Evolutionary conservation across 106 monocot species (phyloP).

Genomic region (Allium fistulosum): DNA sequence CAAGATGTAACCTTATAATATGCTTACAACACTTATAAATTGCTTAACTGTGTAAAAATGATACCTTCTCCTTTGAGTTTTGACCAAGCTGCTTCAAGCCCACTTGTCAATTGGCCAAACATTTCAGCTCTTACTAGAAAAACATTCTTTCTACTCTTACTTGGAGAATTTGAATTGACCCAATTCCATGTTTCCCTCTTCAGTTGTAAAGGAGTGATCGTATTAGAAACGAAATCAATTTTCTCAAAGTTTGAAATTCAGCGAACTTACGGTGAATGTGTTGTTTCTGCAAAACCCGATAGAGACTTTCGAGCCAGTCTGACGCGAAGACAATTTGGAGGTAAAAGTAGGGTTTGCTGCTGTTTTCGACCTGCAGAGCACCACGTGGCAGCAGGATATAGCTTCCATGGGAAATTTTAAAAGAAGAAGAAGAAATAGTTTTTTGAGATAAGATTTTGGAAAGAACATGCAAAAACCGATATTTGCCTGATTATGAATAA

Average conservation of each 20-base stretch:
- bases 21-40: neutral
- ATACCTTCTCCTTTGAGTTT: conserved; percentile 83
- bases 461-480: neutral
- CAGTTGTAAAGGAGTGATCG: neutral
- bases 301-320: conserved; percentile 22
- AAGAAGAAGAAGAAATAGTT: neutral
- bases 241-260: neutral
- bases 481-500: too few relatives aligned
- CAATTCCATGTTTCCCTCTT: conserved; percentile 45
- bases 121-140: conserved; percentile 77
- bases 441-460: conserved; percentile 3
- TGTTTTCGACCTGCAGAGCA: conserved; percentile 1
- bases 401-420: conserved; percentile 33
- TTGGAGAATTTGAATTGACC: conserved; percentile 25
- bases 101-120: conserved; percentile 92
- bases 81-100: conserved; percentile 89
- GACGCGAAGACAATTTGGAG: conserved; percentile 18
- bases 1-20: neutral
- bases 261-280: conserved; percentile 39
- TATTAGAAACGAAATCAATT: neutral
- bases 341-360: conserved; percentile 2
- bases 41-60: neutral
- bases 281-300: conserved; percentile 19
- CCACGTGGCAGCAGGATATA: conserved; percentile 10
- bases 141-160: neutral